A percentile compares a stretch with the other conserved stretches of the same genome.
Conservation (phyloP, 768 basidiomycete genomes). For the Leccinum aurantiacum region DNA sequence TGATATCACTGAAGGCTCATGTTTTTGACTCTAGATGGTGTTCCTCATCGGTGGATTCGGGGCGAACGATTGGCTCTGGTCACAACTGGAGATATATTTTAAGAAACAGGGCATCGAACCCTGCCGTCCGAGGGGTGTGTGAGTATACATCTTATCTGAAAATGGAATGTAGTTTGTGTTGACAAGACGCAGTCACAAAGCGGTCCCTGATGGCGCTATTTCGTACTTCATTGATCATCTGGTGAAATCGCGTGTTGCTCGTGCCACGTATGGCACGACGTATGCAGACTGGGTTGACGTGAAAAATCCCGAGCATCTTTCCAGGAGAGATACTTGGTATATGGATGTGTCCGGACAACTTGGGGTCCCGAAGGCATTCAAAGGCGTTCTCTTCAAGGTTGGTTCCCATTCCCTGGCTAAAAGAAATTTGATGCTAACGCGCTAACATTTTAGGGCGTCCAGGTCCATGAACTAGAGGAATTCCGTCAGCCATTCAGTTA, state of each 20-base stretch:
- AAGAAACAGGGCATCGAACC: constrained; percentile 38
- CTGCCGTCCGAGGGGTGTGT: constrained; percentile 46
- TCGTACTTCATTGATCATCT: constrained; percentile 41
- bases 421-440: neutral
- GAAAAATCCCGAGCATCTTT: constrained; percentile 8
- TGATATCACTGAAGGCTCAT: neutral
- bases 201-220: constrained; percentile 50
- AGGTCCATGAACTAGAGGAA: constrained; percentile 11
- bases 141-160: constrained; percentile 32
- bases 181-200: constrained; percentile 32
- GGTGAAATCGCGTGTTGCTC: constrained; percentile 45
- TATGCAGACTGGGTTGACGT: constrained; percentile 25
- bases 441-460: constrained; percentile 7
- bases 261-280: constrained; percentile 54
- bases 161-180: neutral
- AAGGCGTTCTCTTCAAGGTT: constrained; percentile 11
- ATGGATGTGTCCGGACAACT: neutral
- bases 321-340: constrained; percentile 11
- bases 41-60: constrained; percentile 54
- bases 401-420: neutral
- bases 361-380: constrained; percentile 5
- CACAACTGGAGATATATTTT: constrained; percentile 37
- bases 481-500: constrained; percentile 6
- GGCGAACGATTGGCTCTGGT: constrained; percentile 47
- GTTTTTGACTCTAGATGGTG: constrained; percentile 13